Conservation (phyloP, 306 rosid genomes). For the Citrullus mucosospermus region DNA sequence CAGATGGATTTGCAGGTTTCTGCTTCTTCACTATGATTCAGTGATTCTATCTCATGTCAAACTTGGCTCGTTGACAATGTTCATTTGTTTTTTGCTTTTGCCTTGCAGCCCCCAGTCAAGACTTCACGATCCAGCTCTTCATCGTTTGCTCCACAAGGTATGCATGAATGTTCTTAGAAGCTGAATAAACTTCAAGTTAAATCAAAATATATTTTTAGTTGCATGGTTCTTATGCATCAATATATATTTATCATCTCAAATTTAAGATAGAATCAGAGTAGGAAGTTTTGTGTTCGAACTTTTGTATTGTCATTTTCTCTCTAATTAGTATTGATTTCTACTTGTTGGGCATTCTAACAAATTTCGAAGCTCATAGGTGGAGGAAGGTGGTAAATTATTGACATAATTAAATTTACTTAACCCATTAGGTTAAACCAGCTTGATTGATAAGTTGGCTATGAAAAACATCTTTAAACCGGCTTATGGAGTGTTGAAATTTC, state of each 20-base stretch:
- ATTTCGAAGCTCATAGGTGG: too few relatives aligned
- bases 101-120: slow-evolving; percentile 72
- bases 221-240: too few relatives aligned
- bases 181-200: neutral
- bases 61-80: neutral
- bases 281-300: too few relatives aligned
- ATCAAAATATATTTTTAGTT: neutral
- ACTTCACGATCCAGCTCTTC: slow-evolving; percentile 95
- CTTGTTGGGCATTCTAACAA: too few relatives aligned
- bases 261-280: too few relatives aligned
- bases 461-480: neutral
- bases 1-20: slow-evolving; percentile 98
- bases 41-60: neutral
- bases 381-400: too few relatives aligned
- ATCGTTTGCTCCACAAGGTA: slow-evolving; percentile 84
- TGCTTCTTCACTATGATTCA: neutral
- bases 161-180: neutral
- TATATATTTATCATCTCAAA: too few relatives aligned
- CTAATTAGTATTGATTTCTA: too few relatives aligned
- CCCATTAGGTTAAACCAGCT: too few relatives aligned
- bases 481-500: neutral
- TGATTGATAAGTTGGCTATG: neutral
- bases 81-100: neutral
- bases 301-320: too few relatives aligned
- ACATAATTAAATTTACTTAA: too few relatives aligned